phyloP scores from a whole-genome alignment of 345 rosid genomes.

The Gossypium sturtianum region DNA sequence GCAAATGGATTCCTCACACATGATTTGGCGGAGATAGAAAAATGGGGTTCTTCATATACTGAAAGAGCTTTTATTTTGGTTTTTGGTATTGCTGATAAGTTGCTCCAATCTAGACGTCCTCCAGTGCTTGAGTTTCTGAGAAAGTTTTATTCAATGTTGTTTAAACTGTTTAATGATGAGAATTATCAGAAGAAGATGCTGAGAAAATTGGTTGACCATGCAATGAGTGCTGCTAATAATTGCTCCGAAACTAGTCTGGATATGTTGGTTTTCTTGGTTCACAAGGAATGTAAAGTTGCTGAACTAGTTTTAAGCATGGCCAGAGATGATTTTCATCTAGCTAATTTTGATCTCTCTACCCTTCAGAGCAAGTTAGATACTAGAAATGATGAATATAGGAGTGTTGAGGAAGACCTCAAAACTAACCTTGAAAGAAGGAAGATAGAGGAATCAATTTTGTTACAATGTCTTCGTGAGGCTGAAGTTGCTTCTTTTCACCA shows the following conservation, averaged over 20 bases:
- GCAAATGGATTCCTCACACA: neutral
- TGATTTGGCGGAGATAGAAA: neutral
- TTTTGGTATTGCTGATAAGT: neutral
- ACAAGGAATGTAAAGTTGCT: too few relatives aligned
- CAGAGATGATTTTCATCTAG: too few relatives aligned
- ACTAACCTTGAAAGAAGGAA: neutral
- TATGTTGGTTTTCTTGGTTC: too few relatives aligned
- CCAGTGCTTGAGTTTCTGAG: neutral
- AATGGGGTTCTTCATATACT: neutral
- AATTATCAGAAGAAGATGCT: neutral
- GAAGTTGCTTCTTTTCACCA: neutral
- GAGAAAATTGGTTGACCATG: neutral
- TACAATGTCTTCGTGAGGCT: neutral
- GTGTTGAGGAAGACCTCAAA: too few relatives aligned
- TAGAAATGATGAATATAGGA: too few relatives aligned
- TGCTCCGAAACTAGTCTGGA: neutral
- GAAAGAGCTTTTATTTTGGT: neutral
- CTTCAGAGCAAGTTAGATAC: too few relatives aligned
- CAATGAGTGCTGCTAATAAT: neutral
- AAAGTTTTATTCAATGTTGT: neutral
- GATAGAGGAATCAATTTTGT: neutral
- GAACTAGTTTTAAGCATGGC: too few relatives aligned
- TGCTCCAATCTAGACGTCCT: neutral
- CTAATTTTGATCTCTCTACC: too few relatives aligned
- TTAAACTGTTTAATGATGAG: neutral